Conservation (phyloP, 352 stramenopile species). For the Globisporangium viniferum region DNA sequence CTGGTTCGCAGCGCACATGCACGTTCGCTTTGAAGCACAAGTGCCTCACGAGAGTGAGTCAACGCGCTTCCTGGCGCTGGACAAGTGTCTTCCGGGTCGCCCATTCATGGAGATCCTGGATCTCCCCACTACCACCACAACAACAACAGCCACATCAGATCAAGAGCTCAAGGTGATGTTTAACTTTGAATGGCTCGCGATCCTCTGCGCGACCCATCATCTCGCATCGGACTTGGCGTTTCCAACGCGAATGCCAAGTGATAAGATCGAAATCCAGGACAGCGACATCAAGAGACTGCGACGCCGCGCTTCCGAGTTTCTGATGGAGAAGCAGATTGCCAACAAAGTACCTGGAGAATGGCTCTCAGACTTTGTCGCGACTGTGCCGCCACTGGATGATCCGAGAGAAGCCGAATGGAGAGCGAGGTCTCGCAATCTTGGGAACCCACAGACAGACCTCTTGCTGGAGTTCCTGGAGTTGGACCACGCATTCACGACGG, state of each 20-base stretch:
- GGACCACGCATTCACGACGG: constrained; percentile 63
- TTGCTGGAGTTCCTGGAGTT: constrained; percentile 75
- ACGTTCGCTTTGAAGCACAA: constrained; percentile 90
- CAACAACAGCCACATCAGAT: background rate
- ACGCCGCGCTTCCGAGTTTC: constrained; percentile 8
- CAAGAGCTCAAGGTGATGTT: constrained; percentile 45
- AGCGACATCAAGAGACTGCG: constrained; percentile 4
- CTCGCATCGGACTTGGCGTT: constrained; percentile 32
- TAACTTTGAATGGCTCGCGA: constrained; percentile 83
- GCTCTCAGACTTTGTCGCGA: constrained; percentile 27
- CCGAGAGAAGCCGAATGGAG: background rate
- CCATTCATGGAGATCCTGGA: constrained; percentile 88
- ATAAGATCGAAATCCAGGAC: constrained; percentile 15
- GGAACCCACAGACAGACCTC: constrained; percentile 88
- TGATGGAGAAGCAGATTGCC: background rate
- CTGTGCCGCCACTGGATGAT: constrained; percentile 15
- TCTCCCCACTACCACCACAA: constrained; percentile 11
- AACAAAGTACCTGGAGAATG: constrained; percentile 16
- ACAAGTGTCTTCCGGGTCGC: constrained; percentile 89
- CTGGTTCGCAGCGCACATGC: constrained; percentile 94
- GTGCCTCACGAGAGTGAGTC: constrained; percentile 65
- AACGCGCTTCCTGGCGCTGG: constrained; percentile 89
- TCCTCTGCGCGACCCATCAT: constrained; percentile 73
- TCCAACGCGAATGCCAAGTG: constrained; percentile 27
- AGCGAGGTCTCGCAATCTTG: constrained; percentile 17